Percentiles rank a stretch among this genome's conserved stretches.
Conservation (phyloP, 1,139 yeast species). For the Hyphopichia burtonii region DNA sequence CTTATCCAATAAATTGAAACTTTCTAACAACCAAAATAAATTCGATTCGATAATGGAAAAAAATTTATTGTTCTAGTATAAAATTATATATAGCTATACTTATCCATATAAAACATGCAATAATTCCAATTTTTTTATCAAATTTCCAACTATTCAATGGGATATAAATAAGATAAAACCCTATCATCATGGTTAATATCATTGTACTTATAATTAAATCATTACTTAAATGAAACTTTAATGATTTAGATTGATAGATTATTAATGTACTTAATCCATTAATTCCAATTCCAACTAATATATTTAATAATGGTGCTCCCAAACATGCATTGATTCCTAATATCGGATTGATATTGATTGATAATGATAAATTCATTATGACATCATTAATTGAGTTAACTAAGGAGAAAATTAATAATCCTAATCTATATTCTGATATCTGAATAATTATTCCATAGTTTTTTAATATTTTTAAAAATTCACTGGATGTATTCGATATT, state of each 20-base stretch:
- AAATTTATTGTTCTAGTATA: slow-evolving; percentile 1
- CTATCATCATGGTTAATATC: slow-evolving; percentile 24
- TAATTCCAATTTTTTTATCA: slow-evolving; percentile 29
- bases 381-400: slow-evolving; percentile 43
- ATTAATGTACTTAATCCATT: slow-evolving; percentile 27
- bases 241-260: slow-evolving; percentile 12
- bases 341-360: slow-evolving; percentile 32
- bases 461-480: slow-evolving; percentile 30
- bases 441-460: slow-evolving; percentile 38
- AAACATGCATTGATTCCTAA: slow-evolving; percentile 43
- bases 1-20: background rate
- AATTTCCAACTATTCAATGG: slow-evolving; percentile 37
- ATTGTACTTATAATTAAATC: slow-evolving; percentile 27
- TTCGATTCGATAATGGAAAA: too few relatives aligned
- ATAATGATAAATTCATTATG: slow-evolving; percentile 39
- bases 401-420: slow-evolving; percentile 38
- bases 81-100: background rate
- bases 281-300: slow-evolving; percentile 40
- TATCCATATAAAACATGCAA: slow-evolving; percentile 6
- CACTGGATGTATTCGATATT: slow-evolving; percentile 27
- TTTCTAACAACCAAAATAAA: too few relatives aligned
- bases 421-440: slow-evolving; percentile 41
- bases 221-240: slow-evolving; percentile 22
- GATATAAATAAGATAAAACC: slow-evolving; percentile 25
- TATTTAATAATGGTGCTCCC: slow-evolving; percentile 41